Evolutionary conservation across 1,284 basidiomycete genomes (phyloP), one percentile per base, ranked within the genome.

Genomic region (Ganoderma lucidum): DNA sequence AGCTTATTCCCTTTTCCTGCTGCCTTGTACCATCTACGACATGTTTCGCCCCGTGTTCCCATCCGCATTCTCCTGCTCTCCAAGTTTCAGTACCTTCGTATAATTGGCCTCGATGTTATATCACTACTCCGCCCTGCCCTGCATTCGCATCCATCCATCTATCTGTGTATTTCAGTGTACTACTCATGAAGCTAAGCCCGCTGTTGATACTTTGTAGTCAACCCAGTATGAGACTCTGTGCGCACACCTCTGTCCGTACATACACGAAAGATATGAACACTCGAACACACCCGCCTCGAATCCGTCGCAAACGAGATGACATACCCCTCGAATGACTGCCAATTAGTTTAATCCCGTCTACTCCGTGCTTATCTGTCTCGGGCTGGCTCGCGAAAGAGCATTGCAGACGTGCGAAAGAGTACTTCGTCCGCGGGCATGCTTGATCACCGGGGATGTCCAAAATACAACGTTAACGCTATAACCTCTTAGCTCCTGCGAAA

Each of bases 181-280:
- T 10, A 51, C 37, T 9, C 63, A 35, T 55, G 23, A 3, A 12
- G 5, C 23, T 5, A 15, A 23, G 23, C 45, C n/a, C n/a, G 23
- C 48, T 51, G 23, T 51, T 14, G 48, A 51, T 51, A 51, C n/a
- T 41, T 41, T 41, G 39, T 51, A 51, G 23, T 10, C 10, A 23
- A 3, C 4, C 9, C 48, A 8, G 48, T 28, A 0, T 23, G 19
- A 6, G 19, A n/a, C 23, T 23, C 45, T 9, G n/a, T 10, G 23
- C n/a, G 45, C n/a, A 48, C 6, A 1, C n/a, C n/a, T 9, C 19
- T 48, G 63, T 58, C 63, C 48, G n/a, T 63, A 45, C 63, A 41
- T 8, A 56, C 23, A 37, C n/a, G 39, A 28, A 37, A 51, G 48
- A 58, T n/a, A n/a, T 35, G 14, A 58, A 15, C 55, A 15, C 55